A percentile compares a stretch with the other conserved stretches of the same genome.
Evolutionary conservation across 2,329 filamentous ascomycete species (phyloP).

Genomic region (Herpotrichia juniperi): DNA sequence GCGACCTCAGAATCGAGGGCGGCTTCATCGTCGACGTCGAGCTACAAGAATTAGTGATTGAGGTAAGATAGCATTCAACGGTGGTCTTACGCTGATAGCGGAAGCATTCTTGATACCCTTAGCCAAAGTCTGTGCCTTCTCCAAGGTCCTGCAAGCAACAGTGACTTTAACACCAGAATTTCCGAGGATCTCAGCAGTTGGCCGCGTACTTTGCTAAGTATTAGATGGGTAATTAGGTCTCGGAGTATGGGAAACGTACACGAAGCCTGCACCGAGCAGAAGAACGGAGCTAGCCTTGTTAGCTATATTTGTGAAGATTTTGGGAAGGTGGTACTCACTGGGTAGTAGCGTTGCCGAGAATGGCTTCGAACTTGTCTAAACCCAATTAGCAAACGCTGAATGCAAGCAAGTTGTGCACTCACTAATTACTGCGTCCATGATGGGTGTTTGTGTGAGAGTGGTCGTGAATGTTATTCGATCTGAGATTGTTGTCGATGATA

Average conservation of each 20-base stretch:
- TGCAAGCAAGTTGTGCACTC: constrained; percentile 3
- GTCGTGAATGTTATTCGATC: constrained; percentile 7
- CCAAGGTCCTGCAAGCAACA: constrained; percentile 78
- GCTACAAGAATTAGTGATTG: constrained; percentile 51
- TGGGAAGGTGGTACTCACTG: constrained; percentile 36
- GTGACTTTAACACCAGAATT: constrained; percentile 63
- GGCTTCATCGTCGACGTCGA: constrained; percentile 78
- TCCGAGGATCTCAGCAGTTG: constrained; percentile 64
- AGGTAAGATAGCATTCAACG: background rate
- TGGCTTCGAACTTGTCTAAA: constrained; percentile 40
- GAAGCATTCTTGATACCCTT: constrained; percentile 72
- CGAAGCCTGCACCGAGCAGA: constrained; percentile 48
- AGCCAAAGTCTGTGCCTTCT: constrained; percentile 75
- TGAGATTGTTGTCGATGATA: constrained; percentile 11
- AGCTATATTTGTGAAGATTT: constrained; percentile 15
- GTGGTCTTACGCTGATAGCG: constrained; percentile 62
- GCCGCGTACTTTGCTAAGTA: constrained; percentile 49
- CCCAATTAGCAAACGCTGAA: constrained; percentile 21
- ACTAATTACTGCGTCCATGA: constrained; percentile 48
- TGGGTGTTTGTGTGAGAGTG: constrained; percentile 19
- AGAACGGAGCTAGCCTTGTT: constrained; percentile 41
- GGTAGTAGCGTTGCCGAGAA: constrained; percentile 30
- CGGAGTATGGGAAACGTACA: constrained; percentile 28
- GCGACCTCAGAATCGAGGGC: constrained; percentile 82
- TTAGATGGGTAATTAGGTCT: constrained; percentile 18